Conservation (phyloP, 768 basidiomycete genomes). For the Collybia sp. region DNA sequence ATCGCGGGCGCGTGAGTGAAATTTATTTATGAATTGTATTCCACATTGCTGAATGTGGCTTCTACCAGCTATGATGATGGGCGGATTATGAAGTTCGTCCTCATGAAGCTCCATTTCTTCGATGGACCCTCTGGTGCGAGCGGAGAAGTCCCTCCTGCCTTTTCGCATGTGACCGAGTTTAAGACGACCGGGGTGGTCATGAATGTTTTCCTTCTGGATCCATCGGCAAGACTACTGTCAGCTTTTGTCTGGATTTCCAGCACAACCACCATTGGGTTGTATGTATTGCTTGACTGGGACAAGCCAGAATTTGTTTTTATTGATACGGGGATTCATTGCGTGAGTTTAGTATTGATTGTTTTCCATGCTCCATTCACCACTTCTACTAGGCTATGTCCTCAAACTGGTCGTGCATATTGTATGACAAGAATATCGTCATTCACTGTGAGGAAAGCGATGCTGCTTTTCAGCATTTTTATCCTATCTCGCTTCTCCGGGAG, state of each 20-base stretch:
- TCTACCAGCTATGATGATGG: constrained; percentile 48
- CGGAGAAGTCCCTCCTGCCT: constrained; percentile 36
- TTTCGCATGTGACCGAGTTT: constrained; percentile 59
- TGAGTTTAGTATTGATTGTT: constrained; percentile 28
- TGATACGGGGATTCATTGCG: constrained; percentile 71
- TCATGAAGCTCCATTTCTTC: constrained; percentile 64
- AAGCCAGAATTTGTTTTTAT: constrained; percentile 65
- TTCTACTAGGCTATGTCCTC: constrained; percentile 50
- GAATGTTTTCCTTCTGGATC: constrained; percentile 75
- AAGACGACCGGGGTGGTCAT: constrained; percentile 65
- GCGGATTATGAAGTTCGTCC: constrained; percentile 64
- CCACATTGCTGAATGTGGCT: background rate
- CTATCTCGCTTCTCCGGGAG: constrained; percentile 34
- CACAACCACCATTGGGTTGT: constrained; percentile 53
- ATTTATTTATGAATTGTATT: constrained; percentile 2
- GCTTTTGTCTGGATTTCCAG: constrained; percentile 67
- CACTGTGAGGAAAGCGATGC: constrained; percentile 67
- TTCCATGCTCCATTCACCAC: background rate
- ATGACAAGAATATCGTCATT: constrained; percentile 62
- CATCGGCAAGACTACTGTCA: constrained; percentile 51
- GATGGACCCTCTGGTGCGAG: constrained; percentile 39
- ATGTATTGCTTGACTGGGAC: constrained; percentile 63
- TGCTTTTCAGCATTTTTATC: constrained; percentile 69
- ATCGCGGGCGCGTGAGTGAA: constrained; percentile 41
- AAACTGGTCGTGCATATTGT: constrained; percentile 75